Evolutionary conservation across 345 rosid genomes (phyloP).

Genomic region (Reutealis trisperma): DNA sequence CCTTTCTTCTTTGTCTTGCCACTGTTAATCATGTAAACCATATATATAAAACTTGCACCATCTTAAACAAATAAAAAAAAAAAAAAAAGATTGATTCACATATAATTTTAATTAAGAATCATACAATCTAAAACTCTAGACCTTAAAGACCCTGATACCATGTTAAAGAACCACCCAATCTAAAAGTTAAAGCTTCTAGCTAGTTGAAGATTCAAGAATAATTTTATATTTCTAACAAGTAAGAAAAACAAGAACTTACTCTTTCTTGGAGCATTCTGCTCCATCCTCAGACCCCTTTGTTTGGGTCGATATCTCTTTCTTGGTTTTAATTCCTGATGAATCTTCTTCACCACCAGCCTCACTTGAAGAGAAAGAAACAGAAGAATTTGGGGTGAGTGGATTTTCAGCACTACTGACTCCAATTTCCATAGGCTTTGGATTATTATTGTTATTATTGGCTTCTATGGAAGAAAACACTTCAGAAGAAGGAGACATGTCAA

Average conservation of each 20-base stretch:
- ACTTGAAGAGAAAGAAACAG: constrained; percentile 35
- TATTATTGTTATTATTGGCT: not conserved
- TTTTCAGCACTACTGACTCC: constrained; percentile 1
- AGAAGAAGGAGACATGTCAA: constrained; percentile 33
- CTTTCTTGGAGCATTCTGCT: constrained; percentile 30
- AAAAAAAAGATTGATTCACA: no score
- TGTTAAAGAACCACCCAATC: no score
- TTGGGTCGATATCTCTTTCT: constrained; percentile 8
- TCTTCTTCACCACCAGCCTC: constrained; percentile 31
- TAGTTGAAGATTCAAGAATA: no score
- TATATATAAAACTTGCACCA: constrained; percentile 3
- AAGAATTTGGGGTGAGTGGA: constrained; percentile 33
- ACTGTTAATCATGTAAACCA: not conserved
- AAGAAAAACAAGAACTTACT: constrained; percentile 11
- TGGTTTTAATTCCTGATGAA: constrained; percentile 7
- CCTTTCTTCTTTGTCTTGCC: constrained; percentile 28
- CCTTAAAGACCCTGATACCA: no score
- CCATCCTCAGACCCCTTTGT: constrained; percentile 21
- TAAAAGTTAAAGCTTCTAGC: no score
- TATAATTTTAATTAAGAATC: no score
- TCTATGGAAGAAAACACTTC: constrained; percentile 15
- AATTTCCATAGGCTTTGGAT: not conserved
- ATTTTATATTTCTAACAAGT: no score
- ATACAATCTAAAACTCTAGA: no score
- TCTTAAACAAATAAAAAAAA: not conserved